Evolutionary conservation across 179 eudicot species (phyloP).

Genomic region (Camellia oleifera): DNA sequence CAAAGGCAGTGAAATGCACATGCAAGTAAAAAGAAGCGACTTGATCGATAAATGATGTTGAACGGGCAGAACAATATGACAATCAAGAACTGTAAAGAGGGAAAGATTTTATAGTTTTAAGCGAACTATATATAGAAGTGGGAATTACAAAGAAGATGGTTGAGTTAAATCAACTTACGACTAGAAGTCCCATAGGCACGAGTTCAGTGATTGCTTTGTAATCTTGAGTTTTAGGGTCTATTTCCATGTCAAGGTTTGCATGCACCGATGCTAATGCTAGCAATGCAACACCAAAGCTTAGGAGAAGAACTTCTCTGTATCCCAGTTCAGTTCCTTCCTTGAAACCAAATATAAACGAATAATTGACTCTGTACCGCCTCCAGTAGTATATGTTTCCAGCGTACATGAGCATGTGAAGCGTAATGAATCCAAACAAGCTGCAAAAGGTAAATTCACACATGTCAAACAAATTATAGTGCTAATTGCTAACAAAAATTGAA

Average conservation of each 20-base stretch:
- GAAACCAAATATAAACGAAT: slow-evolving; percentile 62
- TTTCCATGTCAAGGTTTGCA: neutral
- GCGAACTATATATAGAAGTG: neutral
- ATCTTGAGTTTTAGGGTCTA: neutral
- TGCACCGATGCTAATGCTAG: slow-evolving; percentile 22
- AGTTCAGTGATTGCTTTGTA: neutral
- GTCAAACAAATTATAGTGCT: neutral
- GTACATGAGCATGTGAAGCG: slow-evolving; percentile 41
- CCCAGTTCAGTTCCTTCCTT: slow-evolving; percentile 59
- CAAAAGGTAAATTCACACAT: neutral
- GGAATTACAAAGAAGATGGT: neutral
- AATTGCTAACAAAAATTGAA: neutral
- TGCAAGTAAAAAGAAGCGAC: slow-evolving; percentile 48
- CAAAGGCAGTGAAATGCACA: slow-evolving; percentile 42
- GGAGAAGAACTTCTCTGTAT: slow-evolving; percentile 53
- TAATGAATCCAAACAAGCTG: slow-evolving; percentile 37
- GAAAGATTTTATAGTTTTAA: too few species aligned
- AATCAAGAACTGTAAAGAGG: slow-evolving; percentile 39
- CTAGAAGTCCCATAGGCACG: slow-evolving; percentile 27
- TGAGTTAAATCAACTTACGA: slow-evolving; percentile 31
- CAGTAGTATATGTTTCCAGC: slow-evolving; percentile 35
- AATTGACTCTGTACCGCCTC: slow-evolving; percentile 39
- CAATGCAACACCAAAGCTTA: slow-evolving; percentile 49
- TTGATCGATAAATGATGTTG: slow-evolving; percentile 61
- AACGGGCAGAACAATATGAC: slow-evolving; percentile 51